A percentile compares a stretch with the other conserved stretches of the same genome.
Conservation (phyloP, 352 stramenopile genomes). For the Globisporangium lucens region DNA sequence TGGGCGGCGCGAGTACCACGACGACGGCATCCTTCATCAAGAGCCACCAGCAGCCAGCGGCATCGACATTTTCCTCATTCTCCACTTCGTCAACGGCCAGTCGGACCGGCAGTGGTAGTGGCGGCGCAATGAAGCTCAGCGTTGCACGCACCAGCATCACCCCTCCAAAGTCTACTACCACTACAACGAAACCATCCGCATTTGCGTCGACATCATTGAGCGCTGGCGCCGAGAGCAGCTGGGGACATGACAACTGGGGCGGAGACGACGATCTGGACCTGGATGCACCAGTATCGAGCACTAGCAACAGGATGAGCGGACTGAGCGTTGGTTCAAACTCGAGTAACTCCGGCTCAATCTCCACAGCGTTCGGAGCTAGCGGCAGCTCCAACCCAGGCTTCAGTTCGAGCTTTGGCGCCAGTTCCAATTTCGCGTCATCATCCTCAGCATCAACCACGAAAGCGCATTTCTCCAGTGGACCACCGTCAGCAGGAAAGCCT, state of each 20-base stretch:
- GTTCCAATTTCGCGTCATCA: slow-evolving; percentile 14
- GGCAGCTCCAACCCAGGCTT: slow-evolving; percentile 17
- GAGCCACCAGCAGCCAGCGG: slow-evolving; percentile 3
- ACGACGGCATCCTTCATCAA: slow-evolving; percentile 25
- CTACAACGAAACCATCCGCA: slow-evolving; percentile 17
- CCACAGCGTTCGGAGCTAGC: slow-evolving; percentile 13
- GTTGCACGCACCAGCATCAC: slow-evolving; percentile 28
- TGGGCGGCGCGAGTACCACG: slow-evolving; percentile 27
- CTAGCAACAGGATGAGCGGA: neutral
- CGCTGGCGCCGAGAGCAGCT: slow-evolving; percentile 30
- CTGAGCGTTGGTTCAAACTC: slow-evolving; percentile 9
- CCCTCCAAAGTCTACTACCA: slow-evolving; percentile 17
- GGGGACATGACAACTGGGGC: slow-evolving; percentile 72
- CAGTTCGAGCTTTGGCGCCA: slow-evolving; percentile 6
- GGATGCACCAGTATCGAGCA: slow-evolving; percentile 13
- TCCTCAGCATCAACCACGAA: slow-evolving; percentile 9
- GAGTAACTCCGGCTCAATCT: neutral
- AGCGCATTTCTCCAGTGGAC: slow-evolving; percentile 11
- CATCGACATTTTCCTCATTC: slow-evolving; percentile 26
- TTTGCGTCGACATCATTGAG: slow-evolving; percentile 23
- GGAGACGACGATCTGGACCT: slow-evolving; percentile 48
- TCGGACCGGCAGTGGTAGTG: neutral
- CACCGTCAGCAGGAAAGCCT: slow-evolving; percentile 27
- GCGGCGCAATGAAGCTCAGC: slow-evolving; percentile 49
- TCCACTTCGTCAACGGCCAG: slow-evolving; percentile 20